Evolutionary conservation across 140 eudicot species (phyloP), one percentile per base, ranked within the genome.

Genomic region (Cichorium intybus): DNA sequence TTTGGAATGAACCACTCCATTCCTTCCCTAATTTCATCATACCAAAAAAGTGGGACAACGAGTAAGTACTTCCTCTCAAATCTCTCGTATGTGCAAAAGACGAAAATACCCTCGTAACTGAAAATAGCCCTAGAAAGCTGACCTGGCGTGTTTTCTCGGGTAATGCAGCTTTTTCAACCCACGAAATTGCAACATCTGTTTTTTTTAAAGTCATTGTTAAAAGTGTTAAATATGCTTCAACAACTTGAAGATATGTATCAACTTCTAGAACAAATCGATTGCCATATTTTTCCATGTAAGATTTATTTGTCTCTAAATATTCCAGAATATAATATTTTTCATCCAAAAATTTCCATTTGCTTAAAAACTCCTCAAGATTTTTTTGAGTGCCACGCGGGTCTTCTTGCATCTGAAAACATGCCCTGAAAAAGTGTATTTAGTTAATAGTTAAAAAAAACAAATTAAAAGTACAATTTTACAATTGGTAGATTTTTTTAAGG

Each of bases 91-190:
- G 46, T 37, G 46, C 16, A 37, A 37, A 37, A 37, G 46, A 37
- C 46, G 3, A 10, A 12, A 37, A 37, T 37, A 5, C 48, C 49
- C 49, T 43, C 14, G 5, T 27, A 5, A 27, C 5, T 6, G 31
- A 27, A 27, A 27, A 27, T 27, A 27, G 31, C 31, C 0, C 1
- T 43, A 14, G 49, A 43, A 39, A 43, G 49, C 37, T 65, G 71
- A 92, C 99, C 95, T 93, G 99, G 26, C 86, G 81, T 77, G 56
- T 84, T 71, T 73, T 78, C 62, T 76, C 87, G 1, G 99, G 95
- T 63, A 93, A 66, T 65, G 80, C 55, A 35, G 99, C 95, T 68
- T 85, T 83, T 60, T 88, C 90, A 65, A 88, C 85, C 99, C 99
- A 93, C 20, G 79, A 78, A 22, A 84, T 57, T 22, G 93, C 99